A percentile compares a stretch with the other conserved stretches of the same genome.
Conservation (phyloP, 306 rosid genomes). For the Neltuma alba region DNA sequence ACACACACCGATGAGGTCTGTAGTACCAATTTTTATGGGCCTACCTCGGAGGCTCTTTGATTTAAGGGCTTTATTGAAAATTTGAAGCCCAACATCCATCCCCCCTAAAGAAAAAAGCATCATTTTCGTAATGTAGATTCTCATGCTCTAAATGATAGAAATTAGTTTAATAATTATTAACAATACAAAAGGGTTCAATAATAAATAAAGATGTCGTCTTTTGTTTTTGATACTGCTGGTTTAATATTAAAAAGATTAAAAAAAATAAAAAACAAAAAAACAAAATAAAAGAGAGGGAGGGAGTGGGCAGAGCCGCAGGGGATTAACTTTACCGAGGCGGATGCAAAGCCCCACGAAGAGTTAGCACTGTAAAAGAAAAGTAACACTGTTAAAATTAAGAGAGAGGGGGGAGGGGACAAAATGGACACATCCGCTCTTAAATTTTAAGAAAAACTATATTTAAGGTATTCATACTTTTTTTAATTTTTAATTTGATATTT, state of each 20-base stretch:
- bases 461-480: too few relatives aligned
- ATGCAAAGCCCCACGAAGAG: not conserved
- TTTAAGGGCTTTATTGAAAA: not conserved
- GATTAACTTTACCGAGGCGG: constrained; percentile 1
- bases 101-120: not conserved
- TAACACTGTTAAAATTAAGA: not conserved
- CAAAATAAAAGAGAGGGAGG: not conserved
- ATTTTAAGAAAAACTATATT: too few relatives aligned
- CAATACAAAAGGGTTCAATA: too few relatives aligned
- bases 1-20: not conserved
- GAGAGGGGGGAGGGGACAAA: too few relatives aligned
- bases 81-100: not conserved
- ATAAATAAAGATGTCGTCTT: too few relatives aligned
- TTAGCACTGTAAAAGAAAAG: not conserved
- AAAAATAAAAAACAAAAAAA: not conserved
- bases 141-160: not conserved
- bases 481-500: too few relatives aligned
- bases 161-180: not conserved
- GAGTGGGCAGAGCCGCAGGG: too few relatives aligned
- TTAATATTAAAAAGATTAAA: not conserved
- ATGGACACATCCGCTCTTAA: too few relatives aligned
- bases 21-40: not conserved
- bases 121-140: not conserved
- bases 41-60: too few relatives aligned
- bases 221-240: too few relatives aligned